A percentile compares a stretch with the other conserved stretches of the same genome.
phyloP scores from a whole-genome alignment of 768 basidiomycete genomes.

The Amanita subjunquillea region DNA sequence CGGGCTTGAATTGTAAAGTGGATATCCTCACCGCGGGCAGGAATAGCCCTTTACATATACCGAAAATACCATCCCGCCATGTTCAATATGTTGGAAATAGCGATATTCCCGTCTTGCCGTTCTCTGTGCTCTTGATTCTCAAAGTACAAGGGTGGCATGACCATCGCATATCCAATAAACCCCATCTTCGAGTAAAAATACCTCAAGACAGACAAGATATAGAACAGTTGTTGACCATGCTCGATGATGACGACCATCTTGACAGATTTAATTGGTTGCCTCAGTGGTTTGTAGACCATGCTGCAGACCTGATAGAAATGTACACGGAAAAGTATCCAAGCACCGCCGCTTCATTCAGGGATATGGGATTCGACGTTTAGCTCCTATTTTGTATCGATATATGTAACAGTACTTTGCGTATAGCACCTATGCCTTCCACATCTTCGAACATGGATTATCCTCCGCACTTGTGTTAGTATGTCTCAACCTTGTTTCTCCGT shows the following conservation, averaged over 20 bases:
- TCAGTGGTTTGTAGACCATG: conserved; percentile 16
- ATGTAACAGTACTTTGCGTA: no score
- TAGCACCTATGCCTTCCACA: no score
- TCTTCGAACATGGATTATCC: no score
- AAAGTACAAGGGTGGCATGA: conserved; percentile 34
- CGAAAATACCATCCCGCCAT: conserved; percentile 14
- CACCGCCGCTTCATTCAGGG: conserved; percentile 10
- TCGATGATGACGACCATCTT: conserved; percentile 14
- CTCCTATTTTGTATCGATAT: neutral
- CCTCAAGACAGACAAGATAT: conserved; percentile 31
- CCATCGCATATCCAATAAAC: conserved; percentile 20
- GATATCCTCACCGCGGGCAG: conserved; percentile 25
- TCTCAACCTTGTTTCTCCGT: no score
- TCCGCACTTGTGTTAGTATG: no score
- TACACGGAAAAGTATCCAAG: conserved; percentile 14
- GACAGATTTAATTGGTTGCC: conserved; percentile 19
- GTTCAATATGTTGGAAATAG: conserved; percentile 13
- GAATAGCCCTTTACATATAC: conserved; percentile 20
- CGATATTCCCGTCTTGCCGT: conserved; percentile 26
- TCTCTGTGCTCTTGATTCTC: conserved; percentile 26
- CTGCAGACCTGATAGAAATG: conserved; percentile 13
- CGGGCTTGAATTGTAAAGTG: conserved; percentile 21
- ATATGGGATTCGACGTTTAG: conserved; percentile 11
- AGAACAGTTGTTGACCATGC: conserved; percentile 27
- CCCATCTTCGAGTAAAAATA: conserved; percentile 25